Evolutionary conservation across 192 early-diverging fungal genomes (phyloP), one percentile per base, ranked within the genome.

Genomic region (Backusella morwellensis): DNA sequence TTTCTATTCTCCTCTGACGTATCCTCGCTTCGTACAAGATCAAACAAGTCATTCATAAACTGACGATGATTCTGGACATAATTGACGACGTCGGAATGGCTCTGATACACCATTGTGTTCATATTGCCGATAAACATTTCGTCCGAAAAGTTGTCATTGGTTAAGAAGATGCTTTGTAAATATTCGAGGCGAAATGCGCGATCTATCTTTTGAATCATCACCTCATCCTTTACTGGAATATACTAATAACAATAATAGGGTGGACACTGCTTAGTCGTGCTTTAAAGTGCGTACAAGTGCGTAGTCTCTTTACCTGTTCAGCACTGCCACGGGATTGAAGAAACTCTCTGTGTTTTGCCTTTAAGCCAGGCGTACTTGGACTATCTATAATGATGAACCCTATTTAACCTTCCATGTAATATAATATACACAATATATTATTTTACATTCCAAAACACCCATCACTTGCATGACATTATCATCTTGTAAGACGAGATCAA

Each of bases 151-250:
- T 92, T 88, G 6, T 90, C 89, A 1, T 91, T 88, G 9, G 89
- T 89, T 23, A 99, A 86, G 0, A 94, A 93, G 0, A 93, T 92
- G 77, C 97, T 95, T 54, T 96, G 94, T 1, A 99, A 86, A 67
- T 91, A 99, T 74, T 95, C 94, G 14, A 96, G 70, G 6, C 97
- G 89, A 76, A 94, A 97, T 8, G 94, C 92, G 68, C 95, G 92
- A 50, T 93, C 92, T 52, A 99, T 97, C 81, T 96, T 97, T 54
- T 80, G 77, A 66, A 90, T 82, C 23, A 96, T 89, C 11, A 86
- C 86, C 1, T 83, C 76, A 44, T 96, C 91, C 11, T 86, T 83
- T 29, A 99, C 93, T 4, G 95, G 93, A 26, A 99, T 89, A 36
- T 96, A 88, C 82, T 83, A 32, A 23, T 56, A 5, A 50, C 0